Percentiles rank a stretch among this genome's conserved stretches.
Conservation (phyloP, 371 early-diverging fungal species). For the Choanephora cucurbitarum region DNA sequence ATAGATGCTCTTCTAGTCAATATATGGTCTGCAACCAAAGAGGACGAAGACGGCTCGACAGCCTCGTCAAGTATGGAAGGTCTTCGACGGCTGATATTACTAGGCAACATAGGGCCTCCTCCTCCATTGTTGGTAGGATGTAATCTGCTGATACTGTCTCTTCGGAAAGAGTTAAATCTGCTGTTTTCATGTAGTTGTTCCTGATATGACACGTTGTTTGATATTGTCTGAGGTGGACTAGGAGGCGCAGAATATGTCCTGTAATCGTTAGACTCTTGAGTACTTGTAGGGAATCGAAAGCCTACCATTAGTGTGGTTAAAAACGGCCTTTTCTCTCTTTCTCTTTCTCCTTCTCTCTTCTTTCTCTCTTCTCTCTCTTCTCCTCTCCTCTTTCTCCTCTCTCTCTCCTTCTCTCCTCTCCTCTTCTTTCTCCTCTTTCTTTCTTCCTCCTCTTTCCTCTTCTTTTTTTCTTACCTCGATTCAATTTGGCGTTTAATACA, state of each 20-base stretch:
- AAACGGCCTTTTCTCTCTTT: neutral
- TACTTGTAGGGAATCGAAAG: constrained; percentile 43
- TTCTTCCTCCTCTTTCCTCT: too few relatives aligned
- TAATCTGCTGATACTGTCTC: constrained; percentile 24
- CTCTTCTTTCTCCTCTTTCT: too few relatives aligned
- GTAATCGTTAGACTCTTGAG: constrained; percentile 41
- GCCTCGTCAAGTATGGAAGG: constrained; percentile 34
- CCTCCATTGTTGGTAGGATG: constrained; percentile 11
- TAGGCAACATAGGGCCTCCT: constrained; percentile 30
- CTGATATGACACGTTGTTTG: constrained; percentile 13
- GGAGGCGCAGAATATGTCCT: constrained; percentile 60
- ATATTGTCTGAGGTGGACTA: constrained; percentile 50
- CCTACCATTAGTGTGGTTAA: constrained; percentile 18
- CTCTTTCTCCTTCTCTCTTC: neutral
- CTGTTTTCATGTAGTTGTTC: constrained; percentile 21
- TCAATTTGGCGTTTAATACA: constrained; percentile 29
- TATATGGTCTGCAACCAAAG: constrained; percentile 4
- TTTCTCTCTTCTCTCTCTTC: too few relatives aligned
- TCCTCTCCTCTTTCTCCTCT: too few relatives aligned
- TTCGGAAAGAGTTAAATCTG: constrained; percentile 5
- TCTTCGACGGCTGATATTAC: constrained; percentile 20
- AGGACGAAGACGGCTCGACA: constrained; percentile 6
- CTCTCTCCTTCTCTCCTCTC: too few relatives aligned
- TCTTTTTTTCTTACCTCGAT: constrained; percentile 28
- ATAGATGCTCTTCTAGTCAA: constrained; percentile 51